These are phyloP conservation scores for Mesembryanthemum crystallinum DNA, from an alignment of 148 eudicot species.

Conservation along the genomic window DNA sequence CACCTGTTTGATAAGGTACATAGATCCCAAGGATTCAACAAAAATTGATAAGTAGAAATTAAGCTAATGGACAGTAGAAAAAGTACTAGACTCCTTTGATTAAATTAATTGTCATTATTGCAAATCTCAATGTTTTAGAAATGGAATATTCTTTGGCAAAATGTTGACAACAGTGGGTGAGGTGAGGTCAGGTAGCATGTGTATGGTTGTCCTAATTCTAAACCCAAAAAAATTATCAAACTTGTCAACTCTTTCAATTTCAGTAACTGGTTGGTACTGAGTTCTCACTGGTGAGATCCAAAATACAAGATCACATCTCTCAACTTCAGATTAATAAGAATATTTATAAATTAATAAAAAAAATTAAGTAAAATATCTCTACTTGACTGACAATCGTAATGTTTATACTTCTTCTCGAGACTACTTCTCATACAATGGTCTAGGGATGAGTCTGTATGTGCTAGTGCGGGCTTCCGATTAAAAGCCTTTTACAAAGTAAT, in stretches of 20 bases:
- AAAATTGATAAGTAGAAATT: neutral
- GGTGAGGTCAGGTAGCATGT: neutral
- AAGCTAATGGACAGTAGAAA: neutral
- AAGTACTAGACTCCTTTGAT: neutral
- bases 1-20: neutral
- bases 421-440: no score
- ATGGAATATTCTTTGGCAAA: conserved; percentile 16
- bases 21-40: neutral
- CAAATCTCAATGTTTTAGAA: neutral
- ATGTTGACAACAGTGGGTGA: neutral
- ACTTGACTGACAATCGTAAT: neutral
- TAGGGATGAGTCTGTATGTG: no score
- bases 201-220: neutral
- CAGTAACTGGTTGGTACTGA: neutral
- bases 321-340: neutral
- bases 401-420: neutral
- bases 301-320: conserved; percentile 1
- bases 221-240: neutral
- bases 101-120: neutral
- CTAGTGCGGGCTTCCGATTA: no score
- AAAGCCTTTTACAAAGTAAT: no score
- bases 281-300: neutral
- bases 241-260: neutral
- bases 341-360: neutral
- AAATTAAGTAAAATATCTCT: neutral